Conservation (phyloP, 1,284 basidiomycete genomes). For the Hymenochaete sp. region DNA sequence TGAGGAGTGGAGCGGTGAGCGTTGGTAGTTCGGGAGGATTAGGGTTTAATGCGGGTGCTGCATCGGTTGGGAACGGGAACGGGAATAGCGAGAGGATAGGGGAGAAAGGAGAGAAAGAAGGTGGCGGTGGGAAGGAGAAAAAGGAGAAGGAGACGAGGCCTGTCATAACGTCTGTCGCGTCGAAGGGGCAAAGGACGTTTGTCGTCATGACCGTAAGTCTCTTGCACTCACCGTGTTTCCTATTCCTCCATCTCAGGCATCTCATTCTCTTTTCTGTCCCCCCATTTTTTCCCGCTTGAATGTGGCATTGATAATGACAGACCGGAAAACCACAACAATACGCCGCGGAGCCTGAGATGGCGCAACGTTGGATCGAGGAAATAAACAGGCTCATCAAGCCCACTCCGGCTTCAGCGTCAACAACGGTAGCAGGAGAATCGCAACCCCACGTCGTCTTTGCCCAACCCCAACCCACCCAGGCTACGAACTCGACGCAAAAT, state of each 20-base stretch:
- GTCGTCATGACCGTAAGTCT: constrained; percentile 49
- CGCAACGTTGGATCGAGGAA: constrained; percentile 44
- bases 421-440: too few species aligned
- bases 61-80: constrained; percentile 26
- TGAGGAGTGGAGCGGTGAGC: constrained; percentile 27
- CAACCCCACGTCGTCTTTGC: too few species aligned
- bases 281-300: constrained; percentile 5
- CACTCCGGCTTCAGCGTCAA: too few species aligned
- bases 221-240: too few species aligned
- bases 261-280: constrained; percentile 9
- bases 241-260: too few species aligned
- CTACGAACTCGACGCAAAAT: too few species aligned
- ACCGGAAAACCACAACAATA: constrained; percentile 46
- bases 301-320: constrained; percentile 25
- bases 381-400: constrained; percentile 20
- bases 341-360: constrained; percentile 33
- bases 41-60: constrained; percentile 27
- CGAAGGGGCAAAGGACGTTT: constrained; percentile 52
- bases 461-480: too few species aligned
- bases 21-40: too few species aligned
- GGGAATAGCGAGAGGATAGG: too few species aligned
- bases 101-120: constrained; percentile 18
- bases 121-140: constrained; percentile 24
- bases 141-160: constrained; percentile 32
- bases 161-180: constrained; percentile 40